Base-by-base conservation (phyloP, 441 rosid genomes). In the Manihot esculenta region DNA sequence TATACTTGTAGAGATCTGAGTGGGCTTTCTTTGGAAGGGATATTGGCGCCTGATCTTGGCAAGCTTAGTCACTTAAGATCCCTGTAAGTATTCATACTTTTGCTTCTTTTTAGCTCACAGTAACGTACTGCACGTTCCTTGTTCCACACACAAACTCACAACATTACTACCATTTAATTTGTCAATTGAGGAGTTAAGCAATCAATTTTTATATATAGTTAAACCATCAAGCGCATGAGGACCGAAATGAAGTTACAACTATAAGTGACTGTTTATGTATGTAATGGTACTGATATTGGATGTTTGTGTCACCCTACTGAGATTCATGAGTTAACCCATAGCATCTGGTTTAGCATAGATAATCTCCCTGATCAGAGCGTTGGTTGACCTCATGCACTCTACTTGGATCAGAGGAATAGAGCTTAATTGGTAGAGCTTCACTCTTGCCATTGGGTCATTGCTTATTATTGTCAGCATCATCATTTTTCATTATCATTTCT, bases 31-130 rank as follows among this genome's bases (percentile, higher is more conserved):
- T 78, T 95, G 76, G 79, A 78, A 82, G 97, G 99, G 69, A 83
- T 85, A 18, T 76, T 93, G 73, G 82, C 87, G 2, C 84, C 93
- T 6, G 96, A 83, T 78, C 82, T 93, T 56, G 87, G 91, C 67
- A 87, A 86, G 76, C 87, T 95, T 69, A 68, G 62, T 69, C 71
- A 87, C 67, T 77, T 95, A 69, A 86, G 79, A 84, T 89, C 81
- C 82, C 84, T 95, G 99, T 93, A 86, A 93, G 92, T 10, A 62
- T 69, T 68, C 72, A 67, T 41, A 57, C 33, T 42, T 61, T 64
- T 14, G 38, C 58, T 70, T 26, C 24, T 56, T 56, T 10, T 56
- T 12, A 33, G 14, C 12, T 44, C 15, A 21, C 35, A 23, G 7
- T 6, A 12, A 21, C 35, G 13, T 45, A 27, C 23, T 47, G 13